Percentiles rank a stretch among this genome's conserved stretches.
These are phyloP conservation scores for Schwanniomyces occidentalis DNA, from an alignment of 805 yeast genomes.

Conservation along the genomic window DNA sequence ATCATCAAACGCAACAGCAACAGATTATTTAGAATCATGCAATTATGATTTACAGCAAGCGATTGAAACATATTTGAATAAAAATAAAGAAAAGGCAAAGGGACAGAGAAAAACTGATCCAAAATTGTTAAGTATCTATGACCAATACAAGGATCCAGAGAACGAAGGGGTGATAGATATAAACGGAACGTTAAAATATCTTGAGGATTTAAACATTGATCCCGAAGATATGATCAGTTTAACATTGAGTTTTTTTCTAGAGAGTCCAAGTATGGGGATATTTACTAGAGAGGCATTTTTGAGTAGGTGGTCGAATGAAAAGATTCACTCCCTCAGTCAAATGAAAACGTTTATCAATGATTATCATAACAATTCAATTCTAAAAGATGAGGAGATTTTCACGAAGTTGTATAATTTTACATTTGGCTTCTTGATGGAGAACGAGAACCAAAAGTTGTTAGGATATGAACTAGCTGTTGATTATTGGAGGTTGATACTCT, in stretches of 20 bases:
- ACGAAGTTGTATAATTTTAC: constrained; percentile 68
- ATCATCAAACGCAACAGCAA: constrained; percentile 32
- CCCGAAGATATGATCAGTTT: constrained; percentile 77
- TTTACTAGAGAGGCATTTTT: constrained; percentile 54
- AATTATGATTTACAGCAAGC: constrained; percentile 33
- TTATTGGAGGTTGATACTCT: constrained; percentile 74
- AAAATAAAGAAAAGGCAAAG: constrained; percentile 3
- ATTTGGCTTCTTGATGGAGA: constrained; percentile 64
- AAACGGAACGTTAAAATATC: constrained; percentile 73
- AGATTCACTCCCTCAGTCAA: constrained; percentile 29
- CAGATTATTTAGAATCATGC: constrained; percentile 30
- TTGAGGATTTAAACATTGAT: constrained; percentile 65
- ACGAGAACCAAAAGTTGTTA: constrained; percentile 53
- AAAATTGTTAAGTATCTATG: constrained; percentile 30
- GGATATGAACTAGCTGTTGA: constrained; percentile 62
- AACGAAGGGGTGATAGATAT: constrained; percentile 53
- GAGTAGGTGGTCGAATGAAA: constrained; percentile 52
- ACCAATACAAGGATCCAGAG: constrained; percentile 29
- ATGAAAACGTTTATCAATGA: constrained; percentile 43
- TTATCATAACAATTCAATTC: constrained; percentile 12
- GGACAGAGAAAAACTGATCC: constrained; percentile 10
- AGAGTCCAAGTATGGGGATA: constrained; percentile 65
- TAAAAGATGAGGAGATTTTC: constrained; percentile 43
- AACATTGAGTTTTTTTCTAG: constrained; percentile 67
- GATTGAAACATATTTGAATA: constrained; percentile 26